Evolutionary conservation across 2,329 filamentous ascomycete species (phyloP).

Genomic region (Arthroderma uncinatum): DNA sequence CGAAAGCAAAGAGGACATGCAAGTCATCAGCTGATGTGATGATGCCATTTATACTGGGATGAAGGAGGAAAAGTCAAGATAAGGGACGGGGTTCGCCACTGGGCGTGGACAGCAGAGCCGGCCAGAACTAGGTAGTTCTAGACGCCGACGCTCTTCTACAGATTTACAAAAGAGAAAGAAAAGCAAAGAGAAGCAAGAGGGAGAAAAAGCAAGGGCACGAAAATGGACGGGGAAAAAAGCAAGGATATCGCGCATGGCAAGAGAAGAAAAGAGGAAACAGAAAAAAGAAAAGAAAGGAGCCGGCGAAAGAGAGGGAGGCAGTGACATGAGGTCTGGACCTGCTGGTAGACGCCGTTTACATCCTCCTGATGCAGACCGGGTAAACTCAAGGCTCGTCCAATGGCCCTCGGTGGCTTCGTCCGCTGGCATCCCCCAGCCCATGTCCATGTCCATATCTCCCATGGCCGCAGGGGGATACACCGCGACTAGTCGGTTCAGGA

Average conservation of each 20-base stretch:
- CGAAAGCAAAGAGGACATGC: neutral
- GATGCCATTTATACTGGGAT: neutral
- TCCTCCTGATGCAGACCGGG: neutral
- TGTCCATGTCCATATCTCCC: no score
- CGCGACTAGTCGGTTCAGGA: neutral
- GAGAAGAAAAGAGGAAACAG: neutral
- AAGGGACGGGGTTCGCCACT: no score
- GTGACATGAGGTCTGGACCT: neutral
- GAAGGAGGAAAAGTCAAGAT: neutral
- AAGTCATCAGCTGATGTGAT: slow-evolving; percentile 7
- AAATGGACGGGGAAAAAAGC: neutral
- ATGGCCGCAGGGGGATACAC: no score
- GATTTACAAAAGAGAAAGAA: neutral
- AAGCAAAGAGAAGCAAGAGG: neutral
- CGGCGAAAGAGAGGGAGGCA: neutral
- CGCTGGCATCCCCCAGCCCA: no score
- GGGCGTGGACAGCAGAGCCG: no score
- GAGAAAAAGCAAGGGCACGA: neutral
- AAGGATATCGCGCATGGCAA: neutral
- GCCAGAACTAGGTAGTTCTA: neutral
- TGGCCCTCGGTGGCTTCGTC: neutral
- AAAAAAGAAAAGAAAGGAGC: neutral
- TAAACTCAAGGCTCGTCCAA: neutral
- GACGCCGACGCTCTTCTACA: neutral
- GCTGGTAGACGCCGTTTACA: neutral